A percentile compares a stretch with the other conserved stretches of the same genome.
These are phyloP conservation scores for Ceratocystiopsis minuta DNA, from an alignment of 2,329 filamentous ascomycete genomes.

Conservation along the genomic window DNA sequence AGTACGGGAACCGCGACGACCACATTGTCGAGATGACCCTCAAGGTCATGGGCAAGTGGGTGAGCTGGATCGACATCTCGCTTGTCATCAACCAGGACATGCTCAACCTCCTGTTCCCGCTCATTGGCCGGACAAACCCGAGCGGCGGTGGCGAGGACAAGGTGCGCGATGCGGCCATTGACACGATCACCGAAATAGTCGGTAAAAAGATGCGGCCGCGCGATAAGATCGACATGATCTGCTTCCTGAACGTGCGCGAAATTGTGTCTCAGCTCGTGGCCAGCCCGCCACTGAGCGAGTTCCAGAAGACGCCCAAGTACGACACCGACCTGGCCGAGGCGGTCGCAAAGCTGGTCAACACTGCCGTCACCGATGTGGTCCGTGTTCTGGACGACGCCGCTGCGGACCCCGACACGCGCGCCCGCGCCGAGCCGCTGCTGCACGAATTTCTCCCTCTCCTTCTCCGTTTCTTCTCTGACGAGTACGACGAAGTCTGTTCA, in stretches of 20 bases:
- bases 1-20: constrained; percentile 56
- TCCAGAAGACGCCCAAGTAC: constrained; percentile 67
- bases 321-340: constrained; percentile 91
- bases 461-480: constrained; percentile 87
- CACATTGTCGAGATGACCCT: constrained; percentile 71
- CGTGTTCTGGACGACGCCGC: constrained; percentile 57
- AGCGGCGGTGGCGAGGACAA: constrained; percentile 49
- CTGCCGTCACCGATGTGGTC: constrained; percentile 70
- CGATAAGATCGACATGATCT: constrained; percentile 88
- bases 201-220: constrained; percentile 92
- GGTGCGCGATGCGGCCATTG: constrained; percentile 78
- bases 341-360: constrained; percentile 90
- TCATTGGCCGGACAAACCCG: constrained; percentile 58
- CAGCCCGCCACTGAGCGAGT: constrained; percentile 63
- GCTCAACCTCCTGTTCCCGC: constrained; percentile 66
- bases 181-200: constrained; percentile 88
- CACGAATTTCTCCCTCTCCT: constrained; percentile 73
- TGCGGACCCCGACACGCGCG: constrained; percentile 44
- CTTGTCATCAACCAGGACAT: constrained; percentile 82
- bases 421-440: constrained; percentile 64
- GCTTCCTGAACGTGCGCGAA: constrained; percentile 70
- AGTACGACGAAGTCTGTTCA: constrained; percentile 95
- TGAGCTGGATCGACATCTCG: constrained; percentile 95
- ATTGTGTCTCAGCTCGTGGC: constrained; percentile 74
- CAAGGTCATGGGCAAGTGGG: constrained; percentile 88